A percentile compares a stretch with the other conserved stretches of the same genome.
Evolutionary conservation across 371 early-diverging fungal genomes (phyloP).

Genomic region (Mortierella sp.): DNA sequence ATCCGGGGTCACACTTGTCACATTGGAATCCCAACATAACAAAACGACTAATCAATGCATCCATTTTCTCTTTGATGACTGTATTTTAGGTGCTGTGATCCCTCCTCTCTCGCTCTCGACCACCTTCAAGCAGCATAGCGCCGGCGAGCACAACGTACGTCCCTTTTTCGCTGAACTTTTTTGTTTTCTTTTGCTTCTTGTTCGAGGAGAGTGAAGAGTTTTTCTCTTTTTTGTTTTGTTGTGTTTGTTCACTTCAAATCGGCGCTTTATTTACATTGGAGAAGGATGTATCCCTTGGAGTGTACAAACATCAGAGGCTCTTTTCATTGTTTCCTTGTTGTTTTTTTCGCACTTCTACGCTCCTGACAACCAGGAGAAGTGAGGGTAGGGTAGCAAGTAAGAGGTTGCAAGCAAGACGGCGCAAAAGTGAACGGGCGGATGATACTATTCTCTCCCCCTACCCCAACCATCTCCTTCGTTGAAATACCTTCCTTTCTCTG

Average conservation of each 20-base stretch:
- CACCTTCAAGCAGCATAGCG: slow-evolving; percentile 93
- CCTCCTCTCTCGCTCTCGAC: slow-evolving; percentile 96
- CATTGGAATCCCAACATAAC: background rate
- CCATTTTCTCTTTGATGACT: background rate
- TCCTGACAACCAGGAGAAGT: background rate
- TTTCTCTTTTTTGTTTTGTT: background rate
- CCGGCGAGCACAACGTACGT: slow-evolving; percentile 90
- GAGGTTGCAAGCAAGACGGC: background rate
- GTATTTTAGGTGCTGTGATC: slow-evolving; percentile 84
- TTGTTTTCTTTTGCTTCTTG: background rate
- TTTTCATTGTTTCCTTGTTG: background rate
- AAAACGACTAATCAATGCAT: background rate
- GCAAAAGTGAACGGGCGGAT: background rate
- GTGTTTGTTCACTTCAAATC: background rate
- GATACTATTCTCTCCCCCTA: background rate
- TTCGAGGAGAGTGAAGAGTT: background rate
- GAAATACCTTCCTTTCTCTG: background rate
- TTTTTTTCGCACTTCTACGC: background rate
- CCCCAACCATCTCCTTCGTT: background rate
- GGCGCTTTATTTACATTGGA: slow-evolving; percentile 17
- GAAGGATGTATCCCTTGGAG: background rate
- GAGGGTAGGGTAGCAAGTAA: background rate
- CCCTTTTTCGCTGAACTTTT: background rate
- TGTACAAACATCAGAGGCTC: background rate
- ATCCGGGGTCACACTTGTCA: background rate